Evolutionary conservation across 345 rosid species (phyloP), one percentile per base, ranked within the genome.

Genomic region (Syzygium aromaticum): DNA sequence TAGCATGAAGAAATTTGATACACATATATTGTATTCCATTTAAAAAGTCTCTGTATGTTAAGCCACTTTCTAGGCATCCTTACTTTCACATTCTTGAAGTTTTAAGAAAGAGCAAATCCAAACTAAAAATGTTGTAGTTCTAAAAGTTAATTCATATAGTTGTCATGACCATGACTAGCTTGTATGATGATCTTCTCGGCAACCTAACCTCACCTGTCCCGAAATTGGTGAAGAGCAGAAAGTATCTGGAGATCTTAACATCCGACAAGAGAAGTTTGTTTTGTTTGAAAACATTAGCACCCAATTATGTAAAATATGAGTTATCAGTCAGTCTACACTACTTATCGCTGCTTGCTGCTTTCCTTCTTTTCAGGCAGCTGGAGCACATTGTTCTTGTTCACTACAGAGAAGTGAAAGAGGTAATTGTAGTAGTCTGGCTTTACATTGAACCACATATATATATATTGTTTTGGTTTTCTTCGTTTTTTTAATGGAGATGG

Each of bases 341-440:
- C 77, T 52, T 8, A 43, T 87, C 17, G 77, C 46, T 53, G 43
- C 51, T 84, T 23, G 7, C 73, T 28, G 11, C 77, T 84, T 56
- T 52, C 84, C 86, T 77, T 49, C 51, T 89, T 89, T 91, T 89
- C 98, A 97, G 99, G 94, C 90, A 92, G 86, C 90, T 97, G 28
- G 96, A 95, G 91, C 97, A 97, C 88, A 94, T 94, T 84, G 97
- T 95, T 86, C 92, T 95, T 86, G 97, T 95, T 51, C 97, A 95
- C 90, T 95, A 97, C 93, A 92, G 95, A 91, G 96, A 96, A 92
- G 96, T 97, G 87, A 95, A 94, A 86, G 95, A 94, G 98, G 99
- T 97, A 95, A 63, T 73, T 38, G 49, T 85, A 13, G 3, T 51
- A 49, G 23, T 46, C 54, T 33, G 73, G 80, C 54, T 86, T 86